Evolutionary conservation across 2,329 filamentous ascomycete species (phyloP).

Genomic region (Diaporthe sp.): DNA sequence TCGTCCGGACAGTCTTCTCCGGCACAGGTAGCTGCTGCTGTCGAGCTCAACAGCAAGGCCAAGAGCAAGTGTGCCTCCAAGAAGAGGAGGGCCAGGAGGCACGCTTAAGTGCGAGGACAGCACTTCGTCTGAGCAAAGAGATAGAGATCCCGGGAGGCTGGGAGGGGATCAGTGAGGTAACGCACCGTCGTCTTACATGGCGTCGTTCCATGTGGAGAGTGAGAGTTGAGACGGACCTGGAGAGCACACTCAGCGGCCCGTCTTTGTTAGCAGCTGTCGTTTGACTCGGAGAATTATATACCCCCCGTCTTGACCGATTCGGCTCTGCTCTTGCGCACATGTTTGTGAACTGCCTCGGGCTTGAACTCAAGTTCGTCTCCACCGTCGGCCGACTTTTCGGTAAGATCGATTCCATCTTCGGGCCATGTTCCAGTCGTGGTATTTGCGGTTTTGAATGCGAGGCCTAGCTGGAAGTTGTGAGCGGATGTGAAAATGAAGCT

Average conservation of each 20-base stretch:
- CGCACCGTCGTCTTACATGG: neutral
- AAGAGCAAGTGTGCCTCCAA: constrained; percentile 35
- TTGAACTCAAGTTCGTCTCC: no score
- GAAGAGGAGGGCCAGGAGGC: constrained; percentile 38
- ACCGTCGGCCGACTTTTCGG: no score
- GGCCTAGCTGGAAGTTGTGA: no score
- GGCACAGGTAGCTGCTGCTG: constrained; percentile 7
- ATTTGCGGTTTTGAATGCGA: no score
- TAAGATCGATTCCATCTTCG: no score
- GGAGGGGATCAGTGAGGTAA: no score
- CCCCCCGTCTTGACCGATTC: constrained; percentile 23
- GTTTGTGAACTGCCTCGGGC: no score
- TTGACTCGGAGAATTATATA: constrained; percentile 21
- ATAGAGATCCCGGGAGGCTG: no score
- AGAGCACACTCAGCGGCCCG: constrained; percentile 14
- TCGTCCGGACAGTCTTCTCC: constrained; percentile 24
- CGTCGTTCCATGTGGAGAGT: neutral
- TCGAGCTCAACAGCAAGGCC: neutral
- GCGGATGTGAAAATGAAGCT: no score
- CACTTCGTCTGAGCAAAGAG: no score
- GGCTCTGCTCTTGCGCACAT: no score
- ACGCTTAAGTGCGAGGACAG: constrained; percentile 23
- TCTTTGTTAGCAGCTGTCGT: constrained; percentile 15
- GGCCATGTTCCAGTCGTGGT: no score
- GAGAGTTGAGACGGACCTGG: constrained; percentile 24